Base-by-base conservation (phyloP, 768 basidiomycete genomes). In the Multifurca ochricompacta region DNA sequence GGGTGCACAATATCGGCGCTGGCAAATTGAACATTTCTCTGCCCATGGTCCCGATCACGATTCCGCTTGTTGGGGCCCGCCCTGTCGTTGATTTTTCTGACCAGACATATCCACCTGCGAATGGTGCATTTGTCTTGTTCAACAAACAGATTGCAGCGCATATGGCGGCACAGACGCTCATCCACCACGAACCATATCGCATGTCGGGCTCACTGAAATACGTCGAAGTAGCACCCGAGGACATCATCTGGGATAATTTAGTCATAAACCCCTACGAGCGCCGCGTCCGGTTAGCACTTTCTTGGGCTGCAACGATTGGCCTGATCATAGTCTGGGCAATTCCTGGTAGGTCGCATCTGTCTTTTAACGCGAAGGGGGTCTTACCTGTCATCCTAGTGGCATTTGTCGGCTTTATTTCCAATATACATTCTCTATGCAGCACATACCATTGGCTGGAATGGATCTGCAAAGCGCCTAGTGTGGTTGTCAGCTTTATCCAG, bases 191-290 rank as follows among this genome's bases (percentile, higher is more conserved):
- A 48, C 91, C 91, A 23, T 90, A 89, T 62, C 72, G 79, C 14
- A 96, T 97, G 91, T 74, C 76, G 9, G 73, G 73, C 25, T 27
- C 43, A 5, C 37, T 51, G 25, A 81, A 82, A 47, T 87, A 83
- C 64, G 77, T 85, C 36, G 94, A 96, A 67, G 83, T 95, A 48
- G 77, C 85, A 0, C 93, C 94, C 0, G 75, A 78, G 27, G 93
- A 96, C 68, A 85, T 99, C 42, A 85, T 98, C 58, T 98, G 95
- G 94, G 70, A 77, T 3, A 97, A 96, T 66, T 74, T 99, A 8
- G 78, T 80, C 28, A 67, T 98, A 73, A 95, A 94, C 65, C 87
- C 91, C 1, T 97, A 96, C 62, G 91, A 94, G 54, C 66, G 65
- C 9, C 65, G 65, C 25, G 27, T 69, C 5, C 63, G 69, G 14